Percentiles rank a stretch among this genome's conserved stretches.
These are phyloP conservation scores for Salvia rosmarinus DNA, from an alignment of 257 asterid species.

Conservation along the genomic window DNA sequence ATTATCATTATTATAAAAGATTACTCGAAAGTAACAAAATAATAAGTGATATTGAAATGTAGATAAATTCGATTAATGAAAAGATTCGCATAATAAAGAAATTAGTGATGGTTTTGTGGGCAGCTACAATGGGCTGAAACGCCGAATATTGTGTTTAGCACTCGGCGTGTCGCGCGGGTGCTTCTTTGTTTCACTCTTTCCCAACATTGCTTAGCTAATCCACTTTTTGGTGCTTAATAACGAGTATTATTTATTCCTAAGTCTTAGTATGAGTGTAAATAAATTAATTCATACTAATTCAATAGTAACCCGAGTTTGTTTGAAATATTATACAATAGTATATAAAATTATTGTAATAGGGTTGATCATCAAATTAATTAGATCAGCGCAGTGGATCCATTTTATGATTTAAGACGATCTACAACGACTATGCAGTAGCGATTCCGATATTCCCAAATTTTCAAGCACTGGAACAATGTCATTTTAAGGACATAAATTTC, in stretches of 20 bases:
- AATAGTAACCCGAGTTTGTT: not conserved
- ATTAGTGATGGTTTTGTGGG: constrained; percentile 2
- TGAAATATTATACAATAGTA: no score
- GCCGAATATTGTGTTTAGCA: constrained; percentile 22
- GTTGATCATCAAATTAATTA: no score
- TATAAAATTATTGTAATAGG: no score
- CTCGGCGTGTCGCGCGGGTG: constrained; percentile 34
- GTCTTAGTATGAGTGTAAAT: not conserved
- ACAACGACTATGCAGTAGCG: no score
- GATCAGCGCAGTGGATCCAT: no score
- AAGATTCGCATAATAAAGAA: constrained; percentile 17
- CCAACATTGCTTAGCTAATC: constrained; percentile 32
- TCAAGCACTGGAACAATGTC: no score
- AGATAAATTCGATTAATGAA: not conserved
- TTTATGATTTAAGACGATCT: no score
- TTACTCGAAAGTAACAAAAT: not conserved
- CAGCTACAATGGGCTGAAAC: constrained; percentile 38
- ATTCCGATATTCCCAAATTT: no score
- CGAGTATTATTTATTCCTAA: no score
- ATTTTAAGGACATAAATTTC: no score
- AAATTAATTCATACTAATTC: not conserved
- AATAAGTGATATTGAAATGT: not conserved
- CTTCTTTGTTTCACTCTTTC: constrained; percentile 32
- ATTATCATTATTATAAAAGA: not conserved
- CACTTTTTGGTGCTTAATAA: no score